Percentiles rank a stretch among this genome's conserved stretches.
Evolutionary conservation across 2,329 filamentous ascomycete species (phyloP).

Genomic region (Atkinsonella hypoxylon): DNA sequence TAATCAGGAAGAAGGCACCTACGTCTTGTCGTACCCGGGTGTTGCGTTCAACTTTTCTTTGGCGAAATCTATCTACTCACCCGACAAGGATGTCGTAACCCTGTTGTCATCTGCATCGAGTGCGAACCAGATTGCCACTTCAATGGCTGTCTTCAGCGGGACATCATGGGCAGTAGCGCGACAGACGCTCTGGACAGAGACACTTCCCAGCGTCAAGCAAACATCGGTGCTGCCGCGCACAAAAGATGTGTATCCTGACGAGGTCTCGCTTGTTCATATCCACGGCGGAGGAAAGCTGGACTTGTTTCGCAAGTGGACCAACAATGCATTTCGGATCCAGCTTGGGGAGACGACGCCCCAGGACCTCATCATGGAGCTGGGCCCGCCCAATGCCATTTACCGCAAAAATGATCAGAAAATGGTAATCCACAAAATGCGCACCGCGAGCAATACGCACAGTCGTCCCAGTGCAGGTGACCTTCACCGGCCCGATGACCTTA

Average conservation of each 20-base stretch:
- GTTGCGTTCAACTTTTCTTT: slow-evolving; percentile 88
- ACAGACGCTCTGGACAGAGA: slow-evolving; percentile 61
- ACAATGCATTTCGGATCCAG: slow-evolving; percentile 54
- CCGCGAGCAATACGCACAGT: slow-evolving; percentile 37
- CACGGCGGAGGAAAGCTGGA: slow-evolving; percentile 70
- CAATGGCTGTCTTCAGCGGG: slow-evolving; percentile 85
- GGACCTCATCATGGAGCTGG: slow-evolving; percentile 80
- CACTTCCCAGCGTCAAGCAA: slow-evolving; percentile 61
- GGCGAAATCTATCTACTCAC: slow-evolving; percentile 60
- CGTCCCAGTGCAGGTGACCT: slow-evolving; percentile 32
- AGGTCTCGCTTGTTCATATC: slow-evolving; percentile 70
- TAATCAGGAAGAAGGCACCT: slow-evolving; percentile 50
- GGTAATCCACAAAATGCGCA: slow-evolving; percentile 63
- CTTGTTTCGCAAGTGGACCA: slow-evolving; percentile 59
- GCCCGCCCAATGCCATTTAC: slow-evolving; percentile 88
- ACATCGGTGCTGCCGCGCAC: slow-evolving; percentile 56
- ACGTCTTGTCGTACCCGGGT: slow-evolving; percentile 88
- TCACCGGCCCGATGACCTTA: slow-evolving; percentile 42
- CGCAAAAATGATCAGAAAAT: slow-evolving; percentile 81
- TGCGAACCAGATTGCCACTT: slow-evolving; percentile 61
- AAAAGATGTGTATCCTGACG: slow-evolving; percentile 74
- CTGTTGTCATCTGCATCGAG: slow-evolving; percentile 69
- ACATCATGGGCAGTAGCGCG: slow-evolving; percentile 83
- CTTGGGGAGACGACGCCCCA: slow-evolving; percentile 85
- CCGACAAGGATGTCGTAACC: slow-evolving; percentile 70